These are phyloP conservation scores for Myochromella boudieri DNA, from an alignment of 768 basidiomycete genomes.

Conservation along the genomic window DNA sequence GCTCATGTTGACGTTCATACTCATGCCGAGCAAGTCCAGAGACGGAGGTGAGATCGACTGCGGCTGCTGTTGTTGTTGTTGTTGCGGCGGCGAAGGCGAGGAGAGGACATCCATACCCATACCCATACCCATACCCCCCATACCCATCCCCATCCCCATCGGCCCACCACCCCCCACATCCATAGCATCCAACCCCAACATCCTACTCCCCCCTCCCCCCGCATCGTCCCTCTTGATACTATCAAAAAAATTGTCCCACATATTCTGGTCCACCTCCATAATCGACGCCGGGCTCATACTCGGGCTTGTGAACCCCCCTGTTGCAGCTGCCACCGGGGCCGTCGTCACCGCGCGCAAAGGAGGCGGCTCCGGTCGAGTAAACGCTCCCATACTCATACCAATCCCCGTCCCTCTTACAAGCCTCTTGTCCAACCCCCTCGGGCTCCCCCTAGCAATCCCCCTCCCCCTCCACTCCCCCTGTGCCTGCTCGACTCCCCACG, in stretches of 20 bases:
- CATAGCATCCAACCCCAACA: background rate
- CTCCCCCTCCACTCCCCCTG: conserved; percentile 4
- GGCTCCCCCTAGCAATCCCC: conserved; percentile 1
- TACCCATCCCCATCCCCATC: background rate
- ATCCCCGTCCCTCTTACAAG: background rate
- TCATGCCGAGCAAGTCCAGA: background rate
- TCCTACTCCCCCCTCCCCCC: background rate
- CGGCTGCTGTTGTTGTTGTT: too few relatives aligned
- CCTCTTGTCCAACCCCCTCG: conserved; percentile 3
- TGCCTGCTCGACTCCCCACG: conserved; percentile 8
- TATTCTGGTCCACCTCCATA: conserved; percentile 1
- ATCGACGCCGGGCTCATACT: background rate
- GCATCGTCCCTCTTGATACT: conserved; percentile 8
- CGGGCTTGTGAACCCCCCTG: background rate
- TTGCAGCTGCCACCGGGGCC: background rate
- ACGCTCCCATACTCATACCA: background rate
- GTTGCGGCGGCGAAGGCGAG: background rate
- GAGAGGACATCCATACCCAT: background rate
- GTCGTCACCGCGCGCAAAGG: background rate
- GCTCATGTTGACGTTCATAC: conserved; percentile 8
- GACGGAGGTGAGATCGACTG: background rate
- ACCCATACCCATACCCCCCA: conserved; percentile 1
- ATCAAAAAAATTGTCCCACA: conserved; percentile 20
- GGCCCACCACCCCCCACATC: background rate
- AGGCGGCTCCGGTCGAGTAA: background rate